Base-by-base conservation (phyloP, 306 rosid species). In the Gastrolobium bilobum region DNA sequence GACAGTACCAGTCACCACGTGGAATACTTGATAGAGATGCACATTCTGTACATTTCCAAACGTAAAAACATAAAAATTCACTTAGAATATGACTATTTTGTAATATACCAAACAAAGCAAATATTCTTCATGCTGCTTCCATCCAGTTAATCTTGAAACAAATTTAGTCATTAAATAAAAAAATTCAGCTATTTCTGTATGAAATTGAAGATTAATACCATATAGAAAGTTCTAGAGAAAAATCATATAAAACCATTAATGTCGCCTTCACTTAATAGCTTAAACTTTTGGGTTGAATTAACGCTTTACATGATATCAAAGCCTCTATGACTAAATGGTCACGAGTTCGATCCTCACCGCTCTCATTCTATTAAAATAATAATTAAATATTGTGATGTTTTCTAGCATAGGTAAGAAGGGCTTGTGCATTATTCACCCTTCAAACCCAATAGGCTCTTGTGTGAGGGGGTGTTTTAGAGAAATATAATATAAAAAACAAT, bases 1-100 rank as follows among this genome's bases (percentile, higher is more conserved):
- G 88, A 86, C 97, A 94, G 82, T 92, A 94, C 97, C 99, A 94
- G 80, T 90, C 92, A 79, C 97, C 99, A 71, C 81, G 90, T 13
- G 97, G 99, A 70, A 94, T 83, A 81, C 88, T 86, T 42, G 93
- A 60, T 62, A 92, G 82, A 68, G 97, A 89, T 76, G 96, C 97
- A 79, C 97, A 94, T 79, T 94, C 97, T 94, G 94, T 87, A 91
- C 74, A 80, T 79, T 76, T 82, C 79, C 75, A 79, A 68, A 77
- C 62, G 67, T 76, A 64, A 70, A 83, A 61, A 77, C 54, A 66
- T 68, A 65, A 66, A 31, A 60, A 51, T 34, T 66, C 40, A 56
- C 52, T 63, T n/a, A 72, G 51, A 73, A 71, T 60, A 64, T 78
- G 77, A 71, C 76, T 57, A 33, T 67, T 64, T 40, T 47, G 38